Evolutionary conservation across 164 flowering plant genomes (phyloP), one percentile per base, ranked within the genome.

Genomic region (Santalum album): DNA sequence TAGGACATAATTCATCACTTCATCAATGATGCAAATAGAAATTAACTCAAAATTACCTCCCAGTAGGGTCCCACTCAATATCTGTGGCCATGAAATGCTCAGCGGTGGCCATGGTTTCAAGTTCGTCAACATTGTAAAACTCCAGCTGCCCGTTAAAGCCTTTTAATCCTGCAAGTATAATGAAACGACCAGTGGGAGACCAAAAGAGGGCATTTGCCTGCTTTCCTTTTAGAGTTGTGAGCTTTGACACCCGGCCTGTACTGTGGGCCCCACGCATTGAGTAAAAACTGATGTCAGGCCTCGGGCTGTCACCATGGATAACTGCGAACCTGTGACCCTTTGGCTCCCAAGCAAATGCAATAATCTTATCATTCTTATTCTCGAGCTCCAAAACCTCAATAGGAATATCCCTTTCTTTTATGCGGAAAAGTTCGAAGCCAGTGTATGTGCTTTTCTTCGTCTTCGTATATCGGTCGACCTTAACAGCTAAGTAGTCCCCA

Each of bases 291-390:
- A 94, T 54, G 55, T 94, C 97, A 16, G 97, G 89, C 71, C 77
- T 82, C 5, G 95, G 96, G 64, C 60, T 66, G 58, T 94, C 99
- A 32, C 99, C 96, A 62, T 94, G 99, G 44, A 94, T 84, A 49
- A 94, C 83, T 0, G 96, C 97, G 68, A 94, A 94, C 54, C 97
- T 82, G 59, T 94, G 97, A 24, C 99, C 99, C 67, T 87, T 94
- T 17, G 97, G 96, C 69, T 94, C 99, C 99, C 96, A 94, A 36
- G 97, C 97, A 73, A 94, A 94, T 38, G 99, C 88, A 65, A 94
- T 71, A 19, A 94, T 81, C 69, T 94, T 94, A 55, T 90, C 99
- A 72, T 90, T 94, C 68, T 94, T 94, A 49, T 94, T 94, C 55
- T 90, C 99, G 47, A 90, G 99, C 76, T 90, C 99, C 74, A 94